These are phyloP conservation scores for Globisporangium camurandrum DNA, from an alignment of 352 stramenopile genomes.

Conservation along the genomic window DNA sequence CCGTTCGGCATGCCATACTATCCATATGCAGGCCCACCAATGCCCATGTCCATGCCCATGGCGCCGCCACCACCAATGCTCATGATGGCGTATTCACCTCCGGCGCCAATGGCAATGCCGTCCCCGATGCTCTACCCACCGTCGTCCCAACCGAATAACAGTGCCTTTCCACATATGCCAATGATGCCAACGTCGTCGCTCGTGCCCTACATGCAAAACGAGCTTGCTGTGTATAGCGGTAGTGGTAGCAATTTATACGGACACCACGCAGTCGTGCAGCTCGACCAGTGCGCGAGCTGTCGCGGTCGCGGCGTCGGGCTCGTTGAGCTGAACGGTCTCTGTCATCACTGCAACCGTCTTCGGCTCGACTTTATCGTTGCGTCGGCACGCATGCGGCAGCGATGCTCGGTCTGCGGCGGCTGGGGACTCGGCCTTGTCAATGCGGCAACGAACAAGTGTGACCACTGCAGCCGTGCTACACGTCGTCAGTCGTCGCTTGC, in stretches of 20 bases:
- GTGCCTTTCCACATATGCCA: constrained; percentile 13
- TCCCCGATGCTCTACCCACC: constrained; percentile 11
- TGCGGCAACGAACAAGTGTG: constrained; percentile 33
- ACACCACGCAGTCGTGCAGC: constrained; percentile 7
- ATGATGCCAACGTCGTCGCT: constrained; percentile 18
- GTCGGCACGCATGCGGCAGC: constrained; percentile 44
- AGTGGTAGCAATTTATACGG: constrained; percentile 7
- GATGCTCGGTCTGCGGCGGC: constrained; percentile 40
- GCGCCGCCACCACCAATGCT: constrained; percentile 4
- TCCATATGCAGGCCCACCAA: too few species aligned
- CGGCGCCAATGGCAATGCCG: too few species aligned
- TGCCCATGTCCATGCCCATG: background rate
- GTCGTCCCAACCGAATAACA: too few species aligned
- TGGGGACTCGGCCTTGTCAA: constrained; percentile 53
- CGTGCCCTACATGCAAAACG: constrained; percentile 25
- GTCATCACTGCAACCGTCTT: constrained; percentile 60
- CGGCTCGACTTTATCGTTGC: constrained; percentile 65
- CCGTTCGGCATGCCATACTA: constrained; percentile 15
- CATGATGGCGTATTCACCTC: constrained; percentile 11
- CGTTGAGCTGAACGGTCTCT: constrained; percentile 65
- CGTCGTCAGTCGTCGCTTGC: background rate
- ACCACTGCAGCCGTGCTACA: constrained; percentile 34
- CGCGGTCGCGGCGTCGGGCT: constrained; percentile 42
- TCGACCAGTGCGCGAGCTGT: constrained; percentile 49
- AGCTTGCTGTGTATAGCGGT: constrained; percentile 8